Evolutionary conservation across 768 basidiomycete genomes (phyloP).

Genomic region (Omphalotus guepiniiformis): DNA sequence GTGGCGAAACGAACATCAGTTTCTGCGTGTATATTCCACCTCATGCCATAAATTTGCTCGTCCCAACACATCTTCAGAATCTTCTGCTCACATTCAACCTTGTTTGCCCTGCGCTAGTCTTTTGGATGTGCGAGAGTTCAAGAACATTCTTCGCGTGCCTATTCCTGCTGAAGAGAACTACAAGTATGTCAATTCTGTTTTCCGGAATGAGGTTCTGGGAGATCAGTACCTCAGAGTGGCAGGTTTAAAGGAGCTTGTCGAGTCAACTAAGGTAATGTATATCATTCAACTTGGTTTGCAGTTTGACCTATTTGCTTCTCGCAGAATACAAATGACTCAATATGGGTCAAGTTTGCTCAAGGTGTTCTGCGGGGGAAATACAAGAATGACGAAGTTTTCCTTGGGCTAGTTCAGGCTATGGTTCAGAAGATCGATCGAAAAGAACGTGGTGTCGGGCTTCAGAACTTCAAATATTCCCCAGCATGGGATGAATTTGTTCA

Average conservation of each 20-base stretch:
- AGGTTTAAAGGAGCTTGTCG: conserved; percentile 15
- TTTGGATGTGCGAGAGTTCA: conserved; percentile 10
- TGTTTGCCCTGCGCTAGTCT: conserved; percentile 13
- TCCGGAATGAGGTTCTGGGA: conserved; percentile 9
- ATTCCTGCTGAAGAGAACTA: conserved; percentile 12
- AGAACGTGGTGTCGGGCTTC: conserved; percentile 24
- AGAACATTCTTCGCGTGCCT: conserved; percentile 5
- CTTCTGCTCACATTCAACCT: conserved; percentile 1
- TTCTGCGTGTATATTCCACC: conserved; percentile 13
- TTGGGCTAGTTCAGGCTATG: conserved; percentile 27
- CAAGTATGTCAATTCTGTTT: conserved; percentile 11
- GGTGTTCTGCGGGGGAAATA: conserved; percentile 23
- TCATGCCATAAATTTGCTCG: conserved; percentile 13
- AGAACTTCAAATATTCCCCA: conserved; percentile 32
- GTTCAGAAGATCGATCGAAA: conserved; percentile 19
- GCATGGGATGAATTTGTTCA: conserved; percentile 27
- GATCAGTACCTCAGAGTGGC: conserved; percentile 10
- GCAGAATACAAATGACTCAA: not conserved
- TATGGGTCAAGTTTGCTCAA: conserved; percentile 1
- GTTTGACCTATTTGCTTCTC: too few species aligned
- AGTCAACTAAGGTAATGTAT: conserved; percentile 2
- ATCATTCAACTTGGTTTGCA: not conserved
- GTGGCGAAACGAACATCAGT: conserved; percentile 25
- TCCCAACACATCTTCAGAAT: too few species aligned
- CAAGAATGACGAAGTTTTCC: conserved; percentile 20